phyloP scores from a whole-genome alignment of 768 basidiomycete genomes.

The Amanita jacksonii region DNA sequence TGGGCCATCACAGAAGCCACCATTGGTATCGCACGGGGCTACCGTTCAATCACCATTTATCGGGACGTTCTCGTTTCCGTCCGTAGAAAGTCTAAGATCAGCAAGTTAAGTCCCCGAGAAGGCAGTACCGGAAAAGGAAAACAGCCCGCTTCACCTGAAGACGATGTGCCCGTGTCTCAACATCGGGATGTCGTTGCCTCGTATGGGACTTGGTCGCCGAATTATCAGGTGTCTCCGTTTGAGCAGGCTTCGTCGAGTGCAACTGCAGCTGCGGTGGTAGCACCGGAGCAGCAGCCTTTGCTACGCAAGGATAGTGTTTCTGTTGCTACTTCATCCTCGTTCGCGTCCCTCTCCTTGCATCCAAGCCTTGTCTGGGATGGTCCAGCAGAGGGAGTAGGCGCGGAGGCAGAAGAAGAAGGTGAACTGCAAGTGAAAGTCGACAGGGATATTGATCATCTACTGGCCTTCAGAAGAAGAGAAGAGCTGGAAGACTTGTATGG shows the following conservation, averaged over 20 bases:
- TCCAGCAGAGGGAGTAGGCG: background rate
- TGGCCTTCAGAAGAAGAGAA: conserved; percentile 54
- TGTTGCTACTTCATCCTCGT: conserved; percentile 1
- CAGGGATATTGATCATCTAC: conserved; percentile 54
- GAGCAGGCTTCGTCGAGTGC: background rate
- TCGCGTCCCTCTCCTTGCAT: conserved; percentile 2
- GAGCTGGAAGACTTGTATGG: conserved; percentile 78
- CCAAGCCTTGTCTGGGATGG: conserved; percentile 5
- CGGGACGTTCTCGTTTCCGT: conserved; percentile 49
- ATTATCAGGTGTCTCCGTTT: background rate
- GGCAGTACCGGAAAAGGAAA: conserved; percentile 5
- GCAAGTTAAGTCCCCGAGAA: background rate
- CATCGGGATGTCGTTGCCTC: background rate
- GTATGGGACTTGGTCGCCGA: background rate
- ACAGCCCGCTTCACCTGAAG: background rate
- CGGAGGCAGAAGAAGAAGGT: conserved; percentile 3
- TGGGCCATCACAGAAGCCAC: conserved; percentile 65
- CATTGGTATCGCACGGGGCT: conserved; percentile 61
- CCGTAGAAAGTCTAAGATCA: background rate
- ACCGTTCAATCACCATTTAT: conserved; percentile 57
- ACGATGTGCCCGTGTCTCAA: background rate
- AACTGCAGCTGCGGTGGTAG: background rate
- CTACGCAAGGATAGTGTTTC: conserved; percentile 4
- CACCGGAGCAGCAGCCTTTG: conserved; percentile 2
- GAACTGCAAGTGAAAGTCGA: conserved; percentile 36